Conservation (phyloP, 176 grass and related monocot genomes). For the Triticum monococcum region DNA sequence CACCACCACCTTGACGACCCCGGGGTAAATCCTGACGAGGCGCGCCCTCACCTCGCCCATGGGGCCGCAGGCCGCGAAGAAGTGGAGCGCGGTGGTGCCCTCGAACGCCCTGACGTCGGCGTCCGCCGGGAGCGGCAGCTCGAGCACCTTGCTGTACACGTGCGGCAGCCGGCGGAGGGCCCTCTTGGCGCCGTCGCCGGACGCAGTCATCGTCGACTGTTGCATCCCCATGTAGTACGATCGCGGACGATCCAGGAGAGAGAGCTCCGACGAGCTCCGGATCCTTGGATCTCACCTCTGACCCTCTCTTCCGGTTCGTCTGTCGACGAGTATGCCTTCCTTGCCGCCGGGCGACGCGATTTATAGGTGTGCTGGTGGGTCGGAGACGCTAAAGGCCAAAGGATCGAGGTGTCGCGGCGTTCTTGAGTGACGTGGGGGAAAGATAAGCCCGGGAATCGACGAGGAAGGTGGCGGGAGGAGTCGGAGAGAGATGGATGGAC, state of each 20-base stretch:
- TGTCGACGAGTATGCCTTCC: not conserved
- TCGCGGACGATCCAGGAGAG: conserved; percentile 8
- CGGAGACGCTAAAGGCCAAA: not conserved
- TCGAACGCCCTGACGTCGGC: conserved; percentile 58
- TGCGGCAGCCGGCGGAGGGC: conserved; percentile 77
- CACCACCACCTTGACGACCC: conserved; percentile 73
- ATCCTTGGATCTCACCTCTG: not conserved
- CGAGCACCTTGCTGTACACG: conserved; percentile 85
- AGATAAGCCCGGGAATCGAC: conserved; percentile 30
- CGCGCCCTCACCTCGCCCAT: conserved; percentile 33
- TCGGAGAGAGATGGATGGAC: conserved; percentile 9
- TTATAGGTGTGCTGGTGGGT: conserved; percentile 26
- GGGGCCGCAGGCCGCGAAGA: conserved; percentile 33
- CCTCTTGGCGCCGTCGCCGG: conserved; percentile 23
- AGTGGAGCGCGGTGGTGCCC: conserved; percentile 56
- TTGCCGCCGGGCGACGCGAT: not conserved
- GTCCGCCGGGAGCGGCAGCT: conserved; percentile 79
- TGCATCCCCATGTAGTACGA: conserved; percentile 45
- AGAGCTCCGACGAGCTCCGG: not conserved
- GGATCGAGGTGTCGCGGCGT: conserved; percentile 19
- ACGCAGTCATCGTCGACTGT: not conserved
- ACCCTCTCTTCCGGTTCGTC: not conserved
- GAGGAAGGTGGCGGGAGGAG: conserved; percentile 14
- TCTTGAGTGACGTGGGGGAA: conserved; percentile 36
- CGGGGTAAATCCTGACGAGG: conserved; percentile 58